Evolutionary conservation across 805 yeast species (phyloP), one percentile per base, ranked within the genome.

Genomic region (Geotrichum ghanense): DNA sequence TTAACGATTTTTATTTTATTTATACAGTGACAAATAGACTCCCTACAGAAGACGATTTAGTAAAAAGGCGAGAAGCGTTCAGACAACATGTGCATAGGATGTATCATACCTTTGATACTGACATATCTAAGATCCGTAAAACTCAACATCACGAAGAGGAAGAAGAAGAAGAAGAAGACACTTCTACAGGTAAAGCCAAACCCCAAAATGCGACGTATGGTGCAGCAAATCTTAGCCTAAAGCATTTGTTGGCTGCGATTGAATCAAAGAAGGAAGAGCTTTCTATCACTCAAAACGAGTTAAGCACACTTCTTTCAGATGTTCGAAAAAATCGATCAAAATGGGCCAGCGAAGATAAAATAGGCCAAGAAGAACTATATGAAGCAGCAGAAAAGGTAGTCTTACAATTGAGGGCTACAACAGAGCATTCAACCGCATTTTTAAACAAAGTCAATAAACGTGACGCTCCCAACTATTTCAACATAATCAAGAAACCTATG

Each of bases 381-480:
- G 98, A 94, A 56, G 95, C 97, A 0, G 90, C 97, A 57, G 99
- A 92, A 56, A 89, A 88, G 58, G 98, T 92, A 1, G 89, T 90
- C 0, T 68, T 81, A 52, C 97, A 92, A 56, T 68, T 92, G 25
- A 74, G 98, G 58, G 85, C 90, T 4, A 86, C 83, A 55, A 90
- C 98, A 0, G 97, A 92, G 58, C 97, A 92, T 64, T 88, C 97
- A 0, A 88, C 97, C 1, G 95, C 97, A 0, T 92, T 92, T 59
- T 70, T 92, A 53, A 92, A 89, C 65, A 85, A 86, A 59, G 99
- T 92, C n/a, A 86, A 92, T 49, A 92, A 92, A 61, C 74, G 98
- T 47, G 99, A 92, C 58, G 99, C 99, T 0, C 99, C 98, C 5
- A 92, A 92, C 60, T 92, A 92, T 64, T 87, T 87, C 53, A 81